Base-by-base conservation (phyloP, 768 basidiomycete genomes). In the Lactifluus hygrophoroides region DNA sequence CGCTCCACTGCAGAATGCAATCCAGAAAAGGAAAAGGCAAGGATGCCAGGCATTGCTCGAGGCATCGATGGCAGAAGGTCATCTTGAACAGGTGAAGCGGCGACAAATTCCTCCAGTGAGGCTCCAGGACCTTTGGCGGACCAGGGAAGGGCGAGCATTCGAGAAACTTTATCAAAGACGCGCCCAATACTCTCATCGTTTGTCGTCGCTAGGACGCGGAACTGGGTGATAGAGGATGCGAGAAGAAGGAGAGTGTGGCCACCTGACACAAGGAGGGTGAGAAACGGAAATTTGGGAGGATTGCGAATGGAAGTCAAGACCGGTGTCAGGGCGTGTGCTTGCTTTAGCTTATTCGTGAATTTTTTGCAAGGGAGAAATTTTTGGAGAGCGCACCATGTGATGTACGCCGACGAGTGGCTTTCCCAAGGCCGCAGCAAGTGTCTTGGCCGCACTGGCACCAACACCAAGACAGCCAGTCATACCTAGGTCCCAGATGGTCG, bases 181-280 rank as follows among this genome's bases (percentile, higher is more conserved):
- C 85, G 80, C 1, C 94, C 92, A 21, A 94, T 80, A 57, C 82
- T 83, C 66, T 82, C 81, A 64, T 94, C 92, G 5, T 74, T 71
- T 0, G 88, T 90, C 16, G 84, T 85, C 0, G 88, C 86, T 28
- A 97, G 73, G 38, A 88, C 80, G 58, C 76, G 75, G 69, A 90
- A 96, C 0, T 75, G 71, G 5, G 72, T 74, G 27, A 70, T 69
- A 2, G 85, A 83, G 0, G 69, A 75, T 1, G 85, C 90, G 11
- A 95, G 82, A 1, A 96, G 76, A 37, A 98, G 77, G 38, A 97
- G 76, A 0, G 94, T 94, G 69, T 98, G 95, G 2, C 94, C 94
- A n/a, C 95, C 95, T 0, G 93, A 94, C 48, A 95, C 77, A 17
- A 98, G 78, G 13, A 97, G 76, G 0, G 88, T 86, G 35, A 98